Conservation (phyloP, 2,329 filamentous ascomycete species). For the Talaromyces atroroseus region DNA sequence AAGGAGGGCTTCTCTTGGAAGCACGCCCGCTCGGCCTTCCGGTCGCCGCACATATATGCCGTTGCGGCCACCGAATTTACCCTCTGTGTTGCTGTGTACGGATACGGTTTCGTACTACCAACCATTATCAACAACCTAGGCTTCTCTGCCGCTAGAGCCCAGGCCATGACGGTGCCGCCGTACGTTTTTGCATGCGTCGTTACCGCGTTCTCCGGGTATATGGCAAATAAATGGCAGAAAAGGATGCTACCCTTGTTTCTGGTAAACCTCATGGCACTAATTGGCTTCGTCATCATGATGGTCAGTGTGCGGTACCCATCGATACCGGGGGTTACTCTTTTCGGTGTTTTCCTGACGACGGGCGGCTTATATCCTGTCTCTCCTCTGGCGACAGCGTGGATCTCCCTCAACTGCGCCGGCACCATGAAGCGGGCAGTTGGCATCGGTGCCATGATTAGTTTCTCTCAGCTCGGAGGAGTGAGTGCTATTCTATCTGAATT, state of each 20-base stretch:
- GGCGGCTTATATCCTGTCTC: conserved; percentile 28
- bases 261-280: neutral
- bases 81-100: neutral
- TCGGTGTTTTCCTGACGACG: conserved; percentile 16
- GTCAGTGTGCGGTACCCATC: neutral
- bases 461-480: conserved; percentile 20
- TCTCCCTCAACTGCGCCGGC: conserved; percentile 26
- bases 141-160: conserved; percentile 22
- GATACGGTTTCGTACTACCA: conserved; percentile 17
- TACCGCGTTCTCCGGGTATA: conserved; percentile 27
- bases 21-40: conserved; percentile 8
- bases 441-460: conserved; percentile 20
- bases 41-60: neutral
- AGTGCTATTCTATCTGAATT: neutral
- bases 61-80: neutral
- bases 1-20: conserved; percentile 16
- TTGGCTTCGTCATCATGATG: neutral
- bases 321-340: neutral
- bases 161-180: conserved; percentile 25
- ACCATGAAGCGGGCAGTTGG: conserved; percentile 26
- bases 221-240: conserved; percentile 35
- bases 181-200: conserved; percentile 41
- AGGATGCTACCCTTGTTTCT: conserved; percentile 9
- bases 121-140: conserved; percentile 27
- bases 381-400: conserved; percentile 27